Evolutionary conservation across 2,329 filamentous ascomycete species (phyloP).

Genomic region (Penicillium digitatum): DNA sequence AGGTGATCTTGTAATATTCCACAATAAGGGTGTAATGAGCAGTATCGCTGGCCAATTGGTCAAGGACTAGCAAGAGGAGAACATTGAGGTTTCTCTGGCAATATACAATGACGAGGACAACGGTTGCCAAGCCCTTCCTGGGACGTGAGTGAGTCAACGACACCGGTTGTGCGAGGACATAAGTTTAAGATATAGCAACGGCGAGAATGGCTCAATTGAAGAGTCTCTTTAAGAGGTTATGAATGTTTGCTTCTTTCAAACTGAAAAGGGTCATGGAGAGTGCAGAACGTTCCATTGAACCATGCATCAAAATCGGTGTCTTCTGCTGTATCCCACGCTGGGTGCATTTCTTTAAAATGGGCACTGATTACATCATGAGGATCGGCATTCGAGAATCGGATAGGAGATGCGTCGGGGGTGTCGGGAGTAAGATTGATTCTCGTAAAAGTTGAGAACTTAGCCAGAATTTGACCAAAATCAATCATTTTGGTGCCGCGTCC

Average conservation of each 20-base stretch:
- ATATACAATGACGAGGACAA: conserved; percentile 13
- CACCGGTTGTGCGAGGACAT: conserved; percentile 3
- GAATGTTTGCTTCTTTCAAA: not conserved
- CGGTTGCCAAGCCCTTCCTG: conserved; percentile 6
- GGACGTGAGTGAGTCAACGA: conserved; percentile 6
- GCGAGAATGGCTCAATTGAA: not conserved
- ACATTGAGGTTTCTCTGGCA: conserved; percentile 12
- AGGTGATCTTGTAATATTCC: conserved; percentile 14
- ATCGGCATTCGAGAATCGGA: conserved; percentile 11
- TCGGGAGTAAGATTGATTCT: conserved; percentile 10
- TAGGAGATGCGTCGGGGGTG: conserved; percentile 15
- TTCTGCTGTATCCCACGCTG: conserved; percentile 19
- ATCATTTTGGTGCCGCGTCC: conserved; percentile 10
- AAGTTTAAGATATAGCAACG: not conserved
- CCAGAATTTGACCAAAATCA: conserved; percentile 21
- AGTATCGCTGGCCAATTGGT: conserved; percentile 14
- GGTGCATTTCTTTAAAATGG: conserved; percentile 19
- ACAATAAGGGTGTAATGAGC: conserved; percentile 13
- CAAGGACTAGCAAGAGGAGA: conserved; percentile 7
- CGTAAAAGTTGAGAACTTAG: conserved; percentile 24
- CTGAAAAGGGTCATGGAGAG: conserved; percentile 9
- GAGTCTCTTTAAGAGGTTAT: too few relatives aligned
- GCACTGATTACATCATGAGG: conserved; percentile 10
- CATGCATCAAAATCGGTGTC: conserved; percentile 26
- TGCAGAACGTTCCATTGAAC: conserved; percentile 26